Conservation (phyloP, 2,329 filamentous ascomycete species). For the Tetracladium maxilliforme region DNA sequence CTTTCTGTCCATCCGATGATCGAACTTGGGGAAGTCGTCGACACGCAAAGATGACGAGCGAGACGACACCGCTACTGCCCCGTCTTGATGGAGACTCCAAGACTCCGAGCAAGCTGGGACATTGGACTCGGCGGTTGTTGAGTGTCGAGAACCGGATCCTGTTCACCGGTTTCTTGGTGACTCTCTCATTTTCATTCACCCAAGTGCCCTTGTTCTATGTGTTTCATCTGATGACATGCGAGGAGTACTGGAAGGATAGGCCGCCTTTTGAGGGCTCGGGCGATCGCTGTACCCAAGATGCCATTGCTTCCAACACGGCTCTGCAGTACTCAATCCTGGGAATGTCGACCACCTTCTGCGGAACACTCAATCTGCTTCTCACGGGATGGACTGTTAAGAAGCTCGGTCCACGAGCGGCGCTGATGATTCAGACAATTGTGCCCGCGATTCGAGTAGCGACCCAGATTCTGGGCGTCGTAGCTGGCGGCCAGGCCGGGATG, state of each 20-base stretch:
- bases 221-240: slow-evolving; percentile 59
- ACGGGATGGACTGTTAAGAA: slow-evolving; percentile 52
- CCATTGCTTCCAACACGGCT: slow-evolving; percentile 51
- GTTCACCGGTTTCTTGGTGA: slow-evolving; percentile 45
- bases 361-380: slow-evolving; percentile 52
- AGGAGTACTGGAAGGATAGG: slow-evolving; percentile 49
- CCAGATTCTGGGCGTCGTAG: slow-evolving; percentile 49
- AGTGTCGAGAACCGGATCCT: slow-evolving; percentile 29
- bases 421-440: slow-evolving; percentile 48
- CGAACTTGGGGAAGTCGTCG: too few species aligned
- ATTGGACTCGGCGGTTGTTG: too few species aligned
- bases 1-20: too few species aligned
- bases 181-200: slow-evolving; percentile 30
- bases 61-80: slow-evolving; percentile 6
- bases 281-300: slow-evolving; percentile 42
- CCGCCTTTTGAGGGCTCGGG: slow-evolving; percentile 28
- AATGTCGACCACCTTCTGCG: slow-evolving; percentile 53
- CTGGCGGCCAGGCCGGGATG: slow-evolving; percentile 48
- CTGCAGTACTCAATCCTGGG: slow-evolving; percentile 48
- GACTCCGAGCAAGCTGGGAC: slow-evolving; percentile 5
- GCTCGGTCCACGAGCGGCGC: slow-evolving; percentile 45
- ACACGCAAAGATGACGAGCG: slow-evolving; percentile 3
- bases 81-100: not conserved
- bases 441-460: slow-evolving; percentile 47
- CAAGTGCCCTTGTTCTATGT: slow-evolving; percentile 43